Evolutionary conservation across 345 rosid genomes (phyloP).

Genomic region (Linum trigynum): DNA sequence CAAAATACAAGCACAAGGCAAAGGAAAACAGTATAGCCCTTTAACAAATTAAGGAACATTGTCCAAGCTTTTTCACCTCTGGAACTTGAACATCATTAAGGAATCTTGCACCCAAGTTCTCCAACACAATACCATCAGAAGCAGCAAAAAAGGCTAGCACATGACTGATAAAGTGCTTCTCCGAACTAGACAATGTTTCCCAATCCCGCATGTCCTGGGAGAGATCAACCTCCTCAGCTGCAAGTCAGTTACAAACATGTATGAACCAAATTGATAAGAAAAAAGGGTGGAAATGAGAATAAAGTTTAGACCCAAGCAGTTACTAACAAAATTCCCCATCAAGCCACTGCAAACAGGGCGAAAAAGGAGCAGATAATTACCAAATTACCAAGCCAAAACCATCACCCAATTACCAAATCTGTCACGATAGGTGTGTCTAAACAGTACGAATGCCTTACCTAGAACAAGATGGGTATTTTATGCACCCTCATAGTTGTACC

Average conservation of each 20-base stretch:
- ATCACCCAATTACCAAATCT: no score
- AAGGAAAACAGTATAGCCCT: background rate
- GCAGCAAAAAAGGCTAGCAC: slow-evolving; percentile 86
- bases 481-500: no score
- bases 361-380: background rate
- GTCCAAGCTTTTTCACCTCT: slow-evolving; percentile 37
- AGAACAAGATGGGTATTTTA: no score
- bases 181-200: slow-evolving; percentile 48
- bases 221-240: slow-evolving; percentile 96
- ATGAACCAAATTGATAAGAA: background rate
- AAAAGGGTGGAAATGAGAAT: background rate
- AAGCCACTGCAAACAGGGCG: background rate
- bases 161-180: slow-evolving; percentile 73
- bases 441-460: no score
- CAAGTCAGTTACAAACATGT: slow-evolving; percentile 2
- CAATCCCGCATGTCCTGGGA: slow-evolving; percentile 76
- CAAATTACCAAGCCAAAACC: background rate
- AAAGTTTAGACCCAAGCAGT: background rate
- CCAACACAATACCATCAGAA: slow-evolving; percentile 90
- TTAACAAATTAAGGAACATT: background rate
- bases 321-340: background rate
- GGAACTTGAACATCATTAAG: slow-evolving; percentile 79
- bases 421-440: no score
- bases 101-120: slow-evolving; percentile 82
- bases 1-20: background rate